Evolutionary conservation across 129 eudicot species (phyloP).

Genomic region (Lactuca saligna): DNA sequence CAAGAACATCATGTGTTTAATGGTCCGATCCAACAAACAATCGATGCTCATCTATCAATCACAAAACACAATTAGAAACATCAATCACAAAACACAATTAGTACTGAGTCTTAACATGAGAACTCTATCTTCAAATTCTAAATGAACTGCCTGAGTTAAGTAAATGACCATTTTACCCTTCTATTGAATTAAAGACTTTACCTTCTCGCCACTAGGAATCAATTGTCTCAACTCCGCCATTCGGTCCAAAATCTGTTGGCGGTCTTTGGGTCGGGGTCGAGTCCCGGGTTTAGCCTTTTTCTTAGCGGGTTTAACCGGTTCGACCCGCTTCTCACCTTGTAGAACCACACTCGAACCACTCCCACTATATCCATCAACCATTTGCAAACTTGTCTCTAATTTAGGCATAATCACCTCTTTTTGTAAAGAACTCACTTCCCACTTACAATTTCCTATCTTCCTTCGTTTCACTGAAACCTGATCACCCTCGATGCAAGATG

Average conservation of each 20-base stretch:
- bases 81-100: constrained; percentile 1
- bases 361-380: constrained; percentile 45
- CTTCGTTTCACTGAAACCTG: constrained; percentile 53
- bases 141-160: too few species aligned
- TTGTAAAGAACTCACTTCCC: constrained; percentile 27
- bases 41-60: constrained; percentile 81
- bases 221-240: constrained; percentile 82
- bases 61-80: constrained; percentile 5
- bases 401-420: constrained; percentile 33
- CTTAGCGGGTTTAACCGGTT: constrained; percentile 50
- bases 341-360: constrained; percentile 39
- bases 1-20: constrained; percentile 89
- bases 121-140: neutral
- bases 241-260: constrained; percentile 85
- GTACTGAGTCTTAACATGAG: neutral
- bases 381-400: constrained; percentile 34
- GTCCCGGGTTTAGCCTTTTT: constrained; percentile 82
- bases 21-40: constrained; percentile 76
- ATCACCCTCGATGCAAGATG: constrained; percentile 58
- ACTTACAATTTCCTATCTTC: constrained; percentile 39
- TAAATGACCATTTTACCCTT: too few species aligned
- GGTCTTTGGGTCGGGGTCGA: constrained; percentile 87
- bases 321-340: constrained; percentile 42
- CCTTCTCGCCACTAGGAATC: constrained; percentile 93
- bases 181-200: constrained; percentile 11